Base-by-base conservation (phyloP, 2,329 filamentous ascomycete genomes). In the Fusarium pseudoanthophilum region DNA sequence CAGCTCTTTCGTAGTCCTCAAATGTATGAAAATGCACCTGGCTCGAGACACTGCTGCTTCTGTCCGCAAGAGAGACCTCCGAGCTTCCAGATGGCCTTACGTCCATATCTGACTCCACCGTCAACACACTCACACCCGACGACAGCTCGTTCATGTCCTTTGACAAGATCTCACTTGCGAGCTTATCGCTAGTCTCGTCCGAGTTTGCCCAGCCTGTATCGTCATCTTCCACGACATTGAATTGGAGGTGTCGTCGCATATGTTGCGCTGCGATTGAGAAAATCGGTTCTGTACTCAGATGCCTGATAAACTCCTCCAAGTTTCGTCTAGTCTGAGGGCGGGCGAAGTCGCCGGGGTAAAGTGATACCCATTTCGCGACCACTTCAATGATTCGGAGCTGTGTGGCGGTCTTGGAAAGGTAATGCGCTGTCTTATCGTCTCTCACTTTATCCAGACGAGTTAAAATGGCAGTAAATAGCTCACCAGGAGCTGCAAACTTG, bases 291-390 rank as follows among this genome's bases (percentile, higher is more conserved):
- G 88, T 89, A 28, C 93, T 89, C n/a, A 98, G 84, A 45, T 91
- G 88, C 24, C 85, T 83, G 40, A 97, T 92, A 77, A 99, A 96
- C 30, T 91, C 90, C 56, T 92, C 89, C 43, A 98, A 85, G 37
- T 89, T 90, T 72, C 88, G 90, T 73, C 91, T 90, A 4, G 94
- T 97, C 28, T 88, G 88, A 4, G 92, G 88, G 70, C 92, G 91
- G 2, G 95, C 95, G 85, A 98, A 97, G 81, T 99, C 96, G 21
- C 95, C 95, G 0, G 96, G 95, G 81, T 98, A 98, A 48, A 92
- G 86, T 21, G 92, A 91, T 4, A 97, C 92, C 96, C 96, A 99
- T 80, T 93, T 93, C 10, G 94, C 93, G 66, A 98, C 85, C 11
- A 96, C 91, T 74, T 93, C 92, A 43, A 97, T 91, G 69, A 95